These are phyloP conservation scores for Termitomyces sp. DNA, from an alignment of 768 basidiomycete species.

Conservation along the genomic window DNA sequence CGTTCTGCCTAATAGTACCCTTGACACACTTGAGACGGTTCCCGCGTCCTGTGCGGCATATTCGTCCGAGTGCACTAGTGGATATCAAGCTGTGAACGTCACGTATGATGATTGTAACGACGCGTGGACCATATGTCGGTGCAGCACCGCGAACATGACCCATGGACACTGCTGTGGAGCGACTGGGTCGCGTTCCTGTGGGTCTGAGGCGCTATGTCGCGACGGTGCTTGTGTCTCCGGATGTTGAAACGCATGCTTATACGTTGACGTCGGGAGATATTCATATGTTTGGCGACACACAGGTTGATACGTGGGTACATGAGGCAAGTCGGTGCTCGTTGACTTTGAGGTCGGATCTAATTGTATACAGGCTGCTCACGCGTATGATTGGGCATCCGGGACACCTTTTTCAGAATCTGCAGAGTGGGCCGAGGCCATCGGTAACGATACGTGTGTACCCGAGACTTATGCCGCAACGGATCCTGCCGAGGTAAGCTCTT, in stretches of 20 bases:
- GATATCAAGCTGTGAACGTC: slow-evolving; percentile 20
- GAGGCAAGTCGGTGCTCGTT: slow-evolving; percentile 19
- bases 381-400: slow-evolving; percentile 24
- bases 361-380: slow-evolving; percentile 20
- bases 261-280: slow-evolving; percentile 26
- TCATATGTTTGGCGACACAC: slow-evolving; percentile 23
- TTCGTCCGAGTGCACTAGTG: slow-evolving; percentile 15
- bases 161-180: slow-evolving; percentile 20
- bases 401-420: slow-evolving; percentile 15
- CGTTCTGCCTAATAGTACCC: slow-evolving; percentile 8
- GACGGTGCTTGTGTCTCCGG: slow-evolving; percentile 17
- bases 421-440: slow-evolving; percentile 18
- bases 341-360: not conserved
- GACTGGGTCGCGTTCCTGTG: slow-evolving; percentile 24
- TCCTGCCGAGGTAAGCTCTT: slow-evolving; percentile 20
- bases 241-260: slow-evolving; percentile 20
- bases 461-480: slow-evolving; percentile 23
- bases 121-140: slow-evolving; percentile 23
- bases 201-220: slow-evolving; percentile 25
- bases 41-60: slow-evolving; percentile 13
- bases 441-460: slow-evolving; percentile 24
- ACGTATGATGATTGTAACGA: slow-evolving; percentile 24
- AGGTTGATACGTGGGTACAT: slow-evolving; percentile 24
- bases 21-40: slow-evolving; percentile 6
- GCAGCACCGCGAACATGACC: slow-evolving; percentile 22